Evolutionary conservation across 1,284 basidiomycete genomes (phyloP).

Genomic region (Malassezia arunalokei): DNA sequence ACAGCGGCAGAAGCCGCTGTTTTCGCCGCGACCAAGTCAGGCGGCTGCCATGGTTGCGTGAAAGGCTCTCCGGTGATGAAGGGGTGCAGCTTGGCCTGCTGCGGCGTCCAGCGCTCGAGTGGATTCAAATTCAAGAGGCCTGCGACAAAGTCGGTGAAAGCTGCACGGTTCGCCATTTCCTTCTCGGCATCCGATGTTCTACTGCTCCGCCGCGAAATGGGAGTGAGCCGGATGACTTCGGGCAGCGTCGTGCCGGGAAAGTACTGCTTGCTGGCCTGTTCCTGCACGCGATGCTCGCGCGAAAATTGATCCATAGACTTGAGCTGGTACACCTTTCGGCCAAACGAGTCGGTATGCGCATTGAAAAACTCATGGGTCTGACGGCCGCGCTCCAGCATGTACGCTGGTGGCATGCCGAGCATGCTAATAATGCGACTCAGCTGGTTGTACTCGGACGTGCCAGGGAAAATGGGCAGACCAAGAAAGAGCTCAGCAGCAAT

Average conservation of each 20-base stretch:
- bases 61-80: constrained; percentile 97
- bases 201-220: constrained; percentile 65
- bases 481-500: constrained; percentile 97
- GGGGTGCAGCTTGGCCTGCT: constrained; percentile 86
- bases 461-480: constrained; percentile 88
- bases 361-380: constrained; percentile 92
- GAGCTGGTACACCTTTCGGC: constrained; percentile 73
- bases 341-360: constrained; percentile 62
- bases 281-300: constrained; percentile 80
- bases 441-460: constrained; percentile 98
- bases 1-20: constrained; percentile 18
- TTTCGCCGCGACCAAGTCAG: constrained; percentile 5
- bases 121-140: constrained; percentile 89
- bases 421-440: constrained; percentile 92
- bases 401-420: constrained; percentile 80
- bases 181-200: constrained; percentile 81
- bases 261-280: constrained; percentile 96
- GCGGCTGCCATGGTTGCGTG: constrained; percentile 45
- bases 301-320: constrained; percentile 92
- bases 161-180: constrained; percentile 81
- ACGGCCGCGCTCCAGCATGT: constrained; percentile 92
- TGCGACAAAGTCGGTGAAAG: constrained; percentile 95
- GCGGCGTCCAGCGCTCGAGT: constrained; percentile 87
- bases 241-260: constrained; percentile 87
- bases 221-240: constrained; percentile 90